Base-by-base conservation (phyloP, 257 asterid genomes). In the Osmanthus fragrans region DNA sequence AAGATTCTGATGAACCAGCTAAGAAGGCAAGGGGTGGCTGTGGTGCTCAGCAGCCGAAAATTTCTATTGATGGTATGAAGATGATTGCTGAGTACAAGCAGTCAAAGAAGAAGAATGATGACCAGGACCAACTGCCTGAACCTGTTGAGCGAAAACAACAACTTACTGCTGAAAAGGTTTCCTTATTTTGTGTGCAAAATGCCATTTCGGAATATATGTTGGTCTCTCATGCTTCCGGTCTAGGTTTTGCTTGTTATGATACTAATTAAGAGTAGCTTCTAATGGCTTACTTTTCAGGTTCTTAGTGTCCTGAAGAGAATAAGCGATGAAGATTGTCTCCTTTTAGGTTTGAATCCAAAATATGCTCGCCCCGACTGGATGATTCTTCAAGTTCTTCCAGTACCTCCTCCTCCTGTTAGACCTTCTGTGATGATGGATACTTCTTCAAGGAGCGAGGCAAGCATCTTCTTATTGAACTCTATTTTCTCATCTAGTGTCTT, bases 361-460 rank as follows among this genome's bases (percentile, higher is more conserved):
- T 96, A 74, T 81, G 99, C 99, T 40, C 99, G 99, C 54, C 99
- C 99, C 15, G 99, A 96, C 73, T 96, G 99, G 99, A 93, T 96
- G 99, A 96, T 96, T 83, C 97, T 96, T 85, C 99, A 96, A 90
- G 99, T 83, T 83, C 99, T 96, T 80, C 99, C 98, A 16, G 88
- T 96, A 65, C 99, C 99, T 49, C 99, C 99, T 45, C 99, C 99
- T 56, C 99, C 99, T 49, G 99, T 96, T 81, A 89, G 99, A 79
- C 99, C 99, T 70, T 96, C 98, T 76, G 99, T 96, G 16, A 96
- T 96, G 99, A 96, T 96, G 99, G 98, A 96, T 80, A 92, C 99
- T 76, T 96, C 99, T 67, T 89, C 99, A 42, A 87, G 99, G 91
- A 93, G 99, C 74, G 99, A 96, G 99, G 99, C 82, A 84, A 79